A percentile compares a stretch with the other conserved stretches of the same genome.
These are phyloP conservation scores for Phytopythium mirpurense DNA, from an alignment of 352 stramenopile species.

Conservation along the genomic window DNA sequence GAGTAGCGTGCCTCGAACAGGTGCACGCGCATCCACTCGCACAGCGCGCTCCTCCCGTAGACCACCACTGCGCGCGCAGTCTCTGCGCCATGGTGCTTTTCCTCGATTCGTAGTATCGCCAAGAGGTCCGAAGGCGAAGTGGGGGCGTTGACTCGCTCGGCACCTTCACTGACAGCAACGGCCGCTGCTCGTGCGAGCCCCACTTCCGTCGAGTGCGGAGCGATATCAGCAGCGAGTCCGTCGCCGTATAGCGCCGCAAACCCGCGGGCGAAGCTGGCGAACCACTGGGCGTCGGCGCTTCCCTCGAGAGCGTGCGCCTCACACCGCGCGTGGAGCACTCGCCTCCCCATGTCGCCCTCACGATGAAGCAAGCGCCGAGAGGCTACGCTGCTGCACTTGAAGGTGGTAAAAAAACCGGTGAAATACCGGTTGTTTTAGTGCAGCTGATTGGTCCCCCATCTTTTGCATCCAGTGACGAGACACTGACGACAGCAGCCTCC, in stretches of 20 bases:
- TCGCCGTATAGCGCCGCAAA: slow-evolving; percentile 54
- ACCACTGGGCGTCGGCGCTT: slow-evolving; percentile 20
- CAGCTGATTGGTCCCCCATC: too few relatives aligned
- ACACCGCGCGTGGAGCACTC: slow-evolving; percentile 21
- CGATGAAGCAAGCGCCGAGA: too few relatives aligned
- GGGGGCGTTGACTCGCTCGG: background rate
- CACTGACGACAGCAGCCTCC: too few relatives aligned
- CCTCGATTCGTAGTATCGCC: background rate
- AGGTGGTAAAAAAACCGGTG: background rate
- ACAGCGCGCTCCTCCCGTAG: slow-evolving; percentile 20
- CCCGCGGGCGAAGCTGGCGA: slow-evolving; percentile 38
- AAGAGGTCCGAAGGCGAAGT: background rate
- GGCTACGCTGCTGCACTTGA: background rate
- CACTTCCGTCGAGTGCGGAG: slow-evolving; percentile 8
- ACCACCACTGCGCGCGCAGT: slow-evolving; percentile 21
- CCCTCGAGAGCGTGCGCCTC: slow-evolving; percentile 23
- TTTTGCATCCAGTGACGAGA: background rate
- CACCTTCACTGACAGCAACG: background rate
- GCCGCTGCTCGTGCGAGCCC: slow-evolving; percentile 9
- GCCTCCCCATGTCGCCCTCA: background rate
- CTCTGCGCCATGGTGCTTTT: background rate
- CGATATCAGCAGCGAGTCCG: slow-evolving; percentile 28
- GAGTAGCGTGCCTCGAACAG: slow-evolving; percentile 28
- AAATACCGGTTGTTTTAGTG: slow-evolving; percentile 3
- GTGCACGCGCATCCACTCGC: slow-evolving; percentile 29